phyloP scores from a whole-genome alignment of 495 filamentous ascomycete species.

The Hypoxylon subgilvum region DNA sequence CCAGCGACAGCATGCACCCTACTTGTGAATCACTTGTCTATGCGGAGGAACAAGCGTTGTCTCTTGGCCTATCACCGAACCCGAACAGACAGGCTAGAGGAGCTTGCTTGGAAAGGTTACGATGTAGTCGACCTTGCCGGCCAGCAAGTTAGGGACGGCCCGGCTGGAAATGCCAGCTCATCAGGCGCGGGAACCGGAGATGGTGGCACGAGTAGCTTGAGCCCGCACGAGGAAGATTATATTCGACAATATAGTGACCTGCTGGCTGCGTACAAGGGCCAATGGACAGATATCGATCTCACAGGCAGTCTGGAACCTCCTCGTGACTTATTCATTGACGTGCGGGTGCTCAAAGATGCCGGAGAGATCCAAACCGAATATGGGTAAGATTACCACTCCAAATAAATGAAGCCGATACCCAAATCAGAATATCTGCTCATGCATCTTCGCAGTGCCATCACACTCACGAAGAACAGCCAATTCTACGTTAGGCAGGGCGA shows the following conservation, averaged over 20 bases:
- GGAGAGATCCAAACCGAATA: slow-evolving; percentile 99
- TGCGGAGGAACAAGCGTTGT: slow-evolving; percentile 95
- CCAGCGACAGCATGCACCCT: slow-evolving; percentile 85
- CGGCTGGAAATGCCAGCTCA: slow-evolving; percentile 37
- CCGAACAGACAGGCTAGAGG: slow-evolving; percentile 87
- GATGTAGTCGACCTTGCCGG: slow-evolving; percentile 68
- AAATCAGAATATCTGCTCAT: slow-evolving; percentile 18
- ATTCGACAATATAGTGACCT: slow-evolving; percentile 89
- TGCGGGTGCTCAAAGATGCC: slow-evolving; percentile 93
- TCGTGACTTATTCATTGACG: slow-evolving; percentile 95
- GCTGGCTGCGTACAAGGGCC: slow-evolving; percentile 93
- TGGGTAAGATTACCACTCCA: slow-evolving; percentile 66
- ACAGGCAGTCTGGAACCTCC: slow-evolving; percentile 95
- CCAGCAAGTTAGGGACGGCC: slow-evolving; percentile 43
- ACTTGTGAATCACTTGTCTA: slow-evolving; percentile 90
- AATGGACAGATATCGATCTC: slow-evolving; percentile 98
- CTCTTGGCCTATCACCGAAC: slow-evolving; percentile 93
- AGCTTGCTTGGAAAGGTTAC: slow-evolving; percentile 88
- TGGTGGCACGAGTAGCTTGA: slow-evolving; percentile 73
- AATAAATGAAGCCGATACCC: slow-evolving; percentile 23
- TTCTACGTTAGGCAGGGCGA: slow-evolving; percentile 97
- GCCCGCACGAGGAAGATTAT: slow-evolving; percentile 98
- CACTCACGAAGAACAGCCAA: slow-evolving; percentile 96
- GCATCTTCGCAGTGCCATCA: slow-evolving; percentile 73
- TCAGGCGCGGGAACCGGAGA: slow-evolving; percentile 46